phyloP scores from a whole-genome alignment of 2,329 filamentous ascomycete species.

The Fusarium dimerum region DNA sequence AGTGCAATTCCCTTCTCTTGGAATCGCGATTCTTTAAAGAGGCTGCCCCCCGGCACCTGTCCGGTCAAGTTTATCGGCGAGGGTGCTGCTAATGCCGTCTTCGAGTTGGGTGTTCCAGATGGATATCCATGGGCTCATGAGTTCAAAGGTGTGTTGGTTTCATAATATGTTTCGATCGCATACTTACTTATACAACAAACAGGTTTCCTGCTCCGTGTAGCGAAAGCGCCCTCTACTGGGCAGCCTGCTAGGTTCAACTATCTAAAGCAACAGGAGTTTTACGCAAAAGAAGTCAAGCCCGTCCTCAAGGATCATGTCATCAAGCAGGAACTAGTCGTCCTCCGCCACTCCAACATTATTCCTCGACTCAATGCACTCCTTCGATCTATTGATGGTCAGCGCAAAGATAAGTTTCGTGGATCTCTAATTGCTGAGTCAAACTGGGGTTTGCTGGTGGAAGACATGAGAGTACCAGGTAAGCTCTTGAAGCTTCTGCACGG shows the following conservation, averaged over 20 bases:
- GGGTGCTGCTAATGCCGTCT: conserved; percentile 77
- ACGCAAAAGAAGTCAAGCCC: conserved; percentile 35
- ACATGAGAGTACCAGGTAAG: conserved; percentile 57
- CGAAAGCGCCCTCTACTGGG: conserved; percentile 36
- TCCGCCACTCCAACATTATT: conserved; percentile 38
- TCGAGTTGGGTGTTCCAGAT: conserved; percentile 53
- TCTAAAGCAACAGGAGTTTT: conserved; percentile 39
- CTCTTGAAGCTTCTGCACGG: background rate
- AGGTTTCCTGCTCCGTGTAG: conserved; percentile 42
- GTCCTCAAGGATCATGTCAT: conserved; percentile 38
- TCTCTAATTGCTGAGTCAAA: conserved; percentile 56
- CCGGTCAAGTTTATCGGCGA: conserved; percentile 56
- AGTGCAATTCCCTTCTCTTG: conserved; percentile 25
- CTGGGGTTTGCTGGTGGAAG: conserved; percentile 70
- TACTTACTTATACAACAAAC: conserved; percentile 16
- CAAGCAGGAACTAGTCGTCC: conserved; percentile 40
- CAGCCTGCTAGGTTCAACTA: conserved; percentile 39
- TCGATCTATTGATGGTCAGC: conserved; percentile 45
- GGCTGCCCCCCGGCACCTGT: conserved; percentile 36
- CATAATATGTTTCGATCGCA: background rate
- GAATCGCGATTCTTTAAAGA: conserved; percentile 31
- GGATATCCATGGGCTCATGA: conserved; percentile 30
- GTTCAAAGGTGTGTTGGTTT: conserved; percentile 38
- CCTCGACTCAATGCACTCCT: conserved; percentile 56
- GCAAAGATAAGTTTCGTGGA: conserved; percentile 48